Conservation (phyloP, 139 green algal species). For the Yamagishiella unicocca region DNA sequence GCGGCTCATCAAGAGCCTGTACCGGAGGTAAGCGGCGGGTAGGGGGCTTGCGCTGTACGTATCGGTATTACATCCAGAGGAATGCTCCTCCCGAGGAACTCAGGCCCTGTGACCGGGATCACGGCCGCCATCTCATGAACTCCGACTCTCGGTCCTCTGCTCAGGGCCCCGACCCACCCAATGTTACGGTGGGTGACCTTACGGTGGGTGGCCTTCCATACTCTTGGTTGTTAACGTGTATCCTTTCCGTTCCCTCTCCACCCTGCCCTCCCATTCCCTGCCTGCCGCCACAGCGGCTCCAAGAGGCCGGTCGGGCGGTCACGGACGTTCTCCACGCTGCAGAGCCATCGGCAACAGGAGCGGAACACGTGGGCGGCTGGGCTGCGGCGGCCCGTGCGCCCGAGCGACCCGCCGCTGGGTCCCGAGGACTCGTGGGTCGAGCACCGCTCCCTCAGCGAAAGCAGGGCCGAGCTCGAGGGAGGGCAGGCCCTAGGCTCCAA, state of each 20-base stretch:
- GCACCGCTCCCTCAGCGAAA: slow-evolving; percentile 1
- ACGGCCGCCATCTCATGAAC: too few relatives aligned
- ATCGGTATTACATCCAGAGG: too few relatives aligned
- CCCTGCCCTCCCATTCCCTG: not conserved
- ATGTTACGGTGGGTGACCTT: too few relatives aligned
- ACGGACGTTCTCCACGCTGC: not conserved
- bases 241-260: too few relatives aligned
- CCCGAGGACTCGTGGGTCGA: not conserved
- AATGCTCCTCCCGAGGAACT: too few relatives aligned
- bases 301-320: not conserved
- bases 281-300: not conserved
- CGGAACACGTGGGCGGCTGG: not conserved
- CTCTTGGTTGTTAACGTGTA: too few relatives aligned
- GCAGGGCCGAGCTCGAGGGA: not conserved
- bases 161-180: too few relatives aligned
- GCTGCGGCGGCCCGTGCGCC: not conserved
- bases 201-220: too few relatives aligned
- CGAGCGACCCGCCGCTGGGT: not conserved
- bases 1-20: slow-evolving; percentile 11
- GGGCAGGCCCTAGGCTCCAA: too few relatives aligned
- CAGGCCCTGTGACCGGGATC: too few relatives aligned
- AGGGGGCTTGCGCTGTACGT: not conserved
- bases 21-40: not conserved
- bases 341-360: not conserved
- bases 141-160: too few relatives aligned